Evolutionary conservation across 306 rosid genomes (phyloP).

Genomic region (Dryas drummondii): DNA sequence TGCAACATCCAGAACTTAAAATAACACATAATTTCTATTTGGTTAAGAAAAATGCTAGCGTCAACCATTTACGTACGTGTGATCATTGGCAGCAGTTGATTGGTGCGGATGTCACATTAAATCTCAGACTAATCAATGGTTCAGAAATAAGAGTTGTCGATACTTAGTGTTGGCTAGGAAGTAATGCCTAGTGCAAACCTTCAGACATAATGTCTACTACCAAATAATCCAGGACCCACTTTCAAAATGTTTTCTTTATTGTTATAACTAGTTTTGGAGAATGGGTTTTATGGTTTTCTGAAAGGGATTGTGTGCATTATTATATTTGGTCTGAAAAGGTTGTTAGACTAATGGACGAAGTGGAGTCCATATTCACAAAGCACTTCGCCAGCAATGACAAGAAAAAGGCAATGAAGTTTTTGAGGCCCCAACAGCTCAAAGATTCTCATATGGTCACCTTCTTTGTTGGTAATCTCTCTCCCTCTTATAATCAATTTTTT

Average conservation of each 20-base stretch:
- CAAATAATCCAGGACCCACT: too few relatives aligned
- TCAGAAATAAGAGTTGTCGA: too few relatives aligned
- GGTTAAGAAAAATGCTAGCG: too few relatives aligned
- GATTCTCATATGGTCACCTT: slow-evolving; percentile 90
- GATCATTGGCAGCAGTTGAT: too few relatives aligned
- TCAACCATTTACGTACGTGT: too few relatives aligned
- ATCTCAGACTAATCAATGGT: too few relatives aligned
- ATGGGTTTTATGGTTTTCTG: slow-evolving; percentile 33
- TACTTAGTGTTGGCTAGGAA: too few relatives aligned
- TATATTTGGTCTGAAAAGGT: slow-evolving; percentile 47
- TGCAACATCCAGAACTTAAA: too few relatives aligned
- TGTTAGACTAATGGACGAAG: slow-evolving; percentile 88
- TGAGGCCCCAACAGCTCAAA: slow-evolving; percentile 79
- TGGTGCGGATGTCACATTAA: too few relatives aligned
- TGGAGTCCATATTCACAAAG: slow-evolving; percentile 87
- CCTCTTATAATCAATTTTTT: neutral
- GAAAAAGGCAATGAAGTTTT: slow-evolving; percentile 91
- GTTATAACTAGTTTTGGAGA: slow-evolving; percentile 10
- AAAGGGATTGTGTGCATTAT: slow-evolving; percentile 15
- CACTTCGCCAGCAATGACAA: slow-evolving; percentile 87
- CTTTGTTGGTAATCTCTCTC: slow-evolving; percentile 71
- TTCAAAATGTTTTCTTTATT: neutral
- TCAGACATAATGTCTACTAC: too few relatives aligned
- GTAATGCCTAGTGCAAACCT: too few relatives aligned
- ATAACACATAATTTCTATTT: too few relatives aligned